Conservation (phyloP, 148 eudicot species). For the Rhododendron ferrugineum region DNA sequence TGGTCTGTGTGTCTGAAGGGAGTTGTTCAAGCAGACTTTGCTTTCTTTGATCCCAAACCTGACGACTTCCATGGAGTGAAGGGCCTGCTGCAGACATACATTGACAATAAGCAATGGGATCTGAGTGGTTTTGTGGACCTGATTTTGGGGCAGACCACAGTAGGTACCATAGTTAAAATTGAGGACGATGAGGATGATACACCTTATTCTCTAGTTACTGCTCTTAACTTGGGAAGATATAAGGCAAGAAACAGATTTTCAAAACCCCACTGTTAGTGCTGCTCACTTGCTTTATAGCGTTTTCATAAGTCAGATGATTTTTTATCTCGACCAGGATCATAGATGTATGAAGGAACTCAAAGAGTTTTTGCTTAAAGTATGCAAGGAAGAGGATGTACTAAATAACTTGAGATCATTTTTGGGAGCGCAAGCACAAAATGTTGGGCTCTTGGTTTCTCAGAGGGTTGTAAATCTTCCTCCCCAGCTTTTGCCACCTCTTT, state of each 20-base stretch:
- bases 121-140: conserved; percentile 76
- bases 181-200: conserved; percentile 88
- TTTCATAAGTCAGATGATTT: neutral
- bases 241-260: conserved; percentile 36
- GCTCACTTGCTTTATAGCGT: neutral
- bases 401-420: conserved; percentile 40
- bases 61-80: conserved; percentile 87
- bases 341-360: conserved; percentile 65
- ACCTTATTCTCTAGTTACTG: conserved; percentile 61
- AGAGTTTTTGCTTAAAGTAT: conserved; percentile 48
- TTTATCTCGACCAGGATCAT: conserved; percentile 41
- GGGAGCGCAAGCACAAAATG: conserved; percentile 47
- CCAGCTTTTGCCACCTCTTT: conserved; percentile 85
- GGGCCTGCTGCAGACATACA: conserved; percentile 63
- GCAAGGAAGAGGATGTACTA: conserved; percentile 30
- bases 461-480: conserved; percentile 90
- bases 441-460: conserved; percentile 88
- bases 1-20: conserved; percentile 36
- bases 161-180: conserved; percentile 78
- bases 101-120: conserved; percentile 80
- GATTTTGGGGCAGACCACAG: conserved; percentile 81
- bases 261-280: neutral
- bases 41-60: conserved; percentile 92
- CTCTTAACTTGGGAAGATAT: conserved; percentile 75
- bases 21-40: conserved; percentile 88